Percentiles rank a stretch among this genome's conserved stretches.
These are phyloP conservation scores for Cyclostephanos tholiformis DNA, from an alignment of 108 stramenopile species.

Conservation along the genomic window DNA sequence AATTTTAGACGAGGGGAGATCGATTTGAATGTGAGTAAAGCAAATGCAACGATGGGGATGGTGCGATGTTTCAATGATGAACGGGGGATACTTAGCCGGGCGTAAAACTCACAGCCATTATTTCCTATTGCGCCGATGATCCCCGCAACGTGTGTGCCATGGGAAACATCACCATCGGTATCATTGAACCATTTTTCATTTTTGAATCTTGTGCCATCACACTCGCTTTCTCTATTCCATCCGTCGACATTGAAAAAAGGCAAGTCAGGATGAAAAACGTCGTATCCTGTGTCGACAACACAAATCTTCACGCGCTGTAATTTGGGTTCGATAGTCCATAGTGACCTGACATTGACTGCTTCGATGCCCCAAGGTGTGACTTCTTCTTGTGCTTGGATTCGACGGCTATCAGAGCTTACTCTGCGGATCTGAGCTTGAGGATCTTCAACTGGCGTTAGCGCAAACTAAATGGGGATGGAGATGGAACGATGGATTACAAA, in stretches of 20 bases:
- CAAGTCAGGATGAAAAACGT: constrained; percentile 52
- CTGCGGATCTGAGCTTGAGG: too few relatives aligned
- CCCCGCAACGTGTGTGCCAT: constrained; percentile 54
- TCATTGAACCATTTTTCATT: constrained; percentile 50
- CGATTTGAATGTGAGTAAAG: too few relatives aligned
- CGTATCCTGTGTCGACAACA: constrained; percentile 64
- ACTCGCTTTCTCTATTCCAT: constrained; percentile 8
- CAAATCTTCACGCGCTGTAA: constrained; percentile 51
- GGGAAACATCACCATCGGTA: constrained; percentile 24
- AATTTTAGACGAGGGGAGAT: too few relatives aligned
- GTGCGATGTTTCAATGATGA: too few relatives aligned
- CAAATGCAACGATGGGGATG: too few relatives aligned
- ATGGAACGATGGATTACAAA: too few relatives aligned
- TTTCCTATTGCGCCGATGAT: constrained; percentile 43
- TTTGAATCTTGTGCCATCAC: constrained; percentile 8
- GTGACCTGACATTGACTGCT: constrained; percentile 37
- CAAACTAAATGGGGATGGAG: too few relatives aligned
- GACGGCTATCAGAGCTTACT: too few relatives aligned
- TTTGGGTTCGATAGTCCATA: constrained; percentile 15
- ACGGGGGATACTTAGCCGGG: too few relatives aligned
- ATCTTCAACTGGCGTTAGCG: too few relatives aligned
- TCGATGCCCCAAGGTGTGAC: constrained; percentile 49
- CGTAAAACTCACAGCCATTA: not conserved
- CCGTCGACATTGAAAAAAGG: constrained; percentile 32
- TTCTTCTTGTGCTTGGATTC: constrained; percentile 12